Evolutionary conservation across 495 filamentous ascomycete species (phyloP), one percentile per base, ranked within the genome.

Genomic region (Friedmanniomyces endolithicus): DNA sequence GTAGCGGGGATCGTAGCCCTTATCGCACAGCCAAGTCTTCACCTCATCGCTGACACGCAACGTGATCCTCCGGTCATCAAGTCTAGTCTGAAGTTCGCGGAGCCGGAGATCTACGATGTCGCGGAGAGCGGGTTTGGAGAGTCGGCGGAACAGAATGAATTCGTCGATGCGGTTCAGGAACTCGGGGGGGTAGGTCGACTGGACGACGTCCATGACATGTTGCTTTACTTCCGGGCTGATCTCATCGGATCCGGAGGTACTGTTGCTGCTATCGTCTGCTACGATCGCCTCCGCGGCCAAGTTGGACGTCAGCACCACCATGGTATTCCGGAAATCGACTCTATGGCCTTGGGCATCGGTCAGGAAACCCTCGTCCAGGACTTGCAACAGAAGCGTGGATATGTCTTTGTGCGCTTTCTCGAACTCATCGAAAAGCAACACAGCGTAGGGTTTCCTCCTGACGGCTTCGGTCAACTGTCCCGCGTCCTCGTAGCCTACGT

Each of bases 341-440:
- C 89, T 94, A 71, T 95, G 92, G 34, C 92, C 92, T 67, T 97
- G 90, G 2, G 88, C 78, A 67, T 97, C 92, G 4, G 92, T 95
- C 24, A 98, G 76, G 73, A 90, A 96, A 12, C 90, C 92, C 67
- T 97, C 92, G 70, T 98, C 92, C 0, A 98, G 79, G 1, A 97
- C 92, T 61, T 97, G 92, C 1, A 98, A 78, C 4, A 98, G 79
- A n/a, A 98, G 72, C 0, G 90, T 83, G 1, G 88, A 92, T 57
- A 97, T 96, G 65, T 98, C 92, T 22, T 86, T 83, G 65, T 97
- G 90, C 1, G 90, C 90, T 65, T 98, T 96, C 67, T 97, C 90
- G 64, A 95, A 98, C 63, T 97, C 92, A 70, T 98, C 92, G 59
- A 98, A 94, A 1, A 98, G 74, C 0, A 98, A 72, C 6, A 98